Base-by-base conservation (phyloP, 192 early-diverging fungal species). In the Coemansia sp. region DNA sequence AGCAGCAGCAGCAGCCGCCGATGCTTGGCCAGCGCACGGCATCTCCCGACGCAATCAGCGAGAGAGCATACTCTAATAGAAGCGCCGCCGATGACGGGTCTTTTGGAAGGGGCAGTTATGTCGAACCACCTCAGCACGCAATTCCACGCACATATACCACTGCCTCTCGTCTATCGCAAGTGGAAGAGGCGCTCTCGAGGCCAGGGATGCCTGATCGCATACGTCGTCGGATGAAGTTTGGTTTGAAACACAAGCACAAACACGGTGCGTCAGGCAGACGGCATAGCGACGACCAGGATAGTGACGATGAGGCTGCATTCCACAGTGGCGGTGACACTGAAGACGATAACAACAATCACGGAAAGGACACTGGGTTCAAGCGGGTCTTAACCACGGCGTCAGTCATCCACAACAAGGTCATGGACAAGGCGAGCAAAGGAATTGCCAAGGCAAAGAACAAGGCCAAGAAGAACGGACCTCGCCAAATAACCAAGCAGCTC, bases 401-500 rank as follows among this genome's bases (percentile, higher is more conserved):
- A 1, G 62, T 53, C 15, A 50, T 71, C 47, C 61, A 62, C 21
- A 49, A 63, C 56, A 62, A 61, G 49, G 67, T 68, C 53, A 70
- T 47, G 38, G 37, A 38, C 52, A 70, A 32, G 32, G 68, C 61
- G 9, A 52, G 54, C 26, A 56, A 40, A 21, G 43, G 43, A 16
- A 5, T 40, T 1, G 38, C 47, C 45, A 72, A 32, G 6, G 64
- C 13, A 16, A 59, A 48, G 26, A 59, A 59, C 60, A 65, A 61
- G 42, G 49, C 21, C 39, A 16, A 53, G 44, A 23, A 58, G 21
- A 42, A 45, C 40, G 56, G 56, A 8, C 37, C 41, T 6, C 68
- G 61, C 54, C 65, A 71, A 41, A 60, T 71, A 15, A 68, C 68
- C 19, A 78, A 75, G 56, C 69, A 74, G 65, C 81, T 83, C 13